Conservation (phyloP, 1,284 basidiomycete species). For the Trametes hirsuta region DNA sequence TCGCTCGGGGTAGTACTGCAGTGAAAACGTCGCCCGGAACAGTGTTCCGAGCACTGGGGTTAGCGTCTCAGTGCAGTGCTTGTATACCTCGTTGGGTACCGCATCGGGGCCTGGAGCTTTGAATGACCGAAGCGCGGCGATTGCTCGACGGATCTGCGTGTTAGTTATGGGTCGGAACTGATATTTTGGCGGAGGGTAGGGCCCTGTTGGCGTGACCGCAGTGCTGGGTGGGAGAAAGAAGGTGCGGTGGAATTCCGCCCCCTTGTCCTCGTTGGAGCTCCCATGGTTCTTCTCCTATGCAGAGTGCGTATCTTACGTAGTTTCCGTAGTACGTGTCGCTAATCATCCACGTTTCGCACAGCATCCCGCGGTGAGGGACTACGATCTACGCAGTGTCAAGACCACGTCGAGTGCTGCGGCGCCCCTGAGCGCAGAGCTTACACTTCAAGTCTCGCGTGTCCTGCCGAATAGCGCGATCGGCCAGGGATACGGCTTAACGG, state of each 20-base stretch:
- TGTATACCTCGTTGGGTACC: slow-evolving; percentile 41
- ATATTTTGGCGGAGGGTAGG: slow-evolving; percentile 32
- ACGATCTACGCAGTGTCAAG: no score
- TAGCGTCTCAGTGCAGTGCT: slow-evolving; percentile 30
- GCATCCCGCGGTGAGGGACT: no score
- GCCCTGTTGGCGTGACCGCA: slow-evolving; percentile 1
- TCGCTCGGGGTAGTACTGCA: slow-evolving; percentile 32
- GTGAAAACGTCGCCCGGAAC: slow-evolving; percentile 33
- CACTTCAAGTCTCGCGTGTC: no score
- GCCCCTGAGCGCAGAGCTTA: no score
- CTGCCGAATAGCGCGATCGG: no score
- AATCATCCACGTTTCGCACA: no score
- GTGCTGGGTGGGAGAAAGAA: slow-evolving; percentile 37
- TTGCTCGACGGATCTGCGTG: slow-evolving; percentile 25
- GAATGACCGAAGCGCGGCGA: slow-evolving; percentile 27
- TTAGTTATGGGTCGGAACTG: slow-evolving; percentile 24
- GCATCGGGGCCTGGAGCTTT: slow-evolving; percentile 42
- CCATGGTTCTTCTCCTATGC: no score
- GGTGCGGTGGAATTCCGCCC: slow-evolving; percentile 26
- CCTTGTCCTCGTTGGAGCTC: slow-evolving; percentile 35
- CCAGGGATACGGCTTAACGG: no score
- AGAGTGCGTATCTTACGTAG: no score
- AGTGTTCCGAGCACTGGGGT: slow-evolving; percentile 32
- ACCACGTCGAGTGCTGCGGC: no score
- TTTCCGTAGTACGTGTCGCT: no score